A percentile compares a stretch with the other conserved stretches of the same genome.
Evolutionary conservation across 257 asterid genomes (phyloP).

Genomic region (Solanum boliviense): DNA sequence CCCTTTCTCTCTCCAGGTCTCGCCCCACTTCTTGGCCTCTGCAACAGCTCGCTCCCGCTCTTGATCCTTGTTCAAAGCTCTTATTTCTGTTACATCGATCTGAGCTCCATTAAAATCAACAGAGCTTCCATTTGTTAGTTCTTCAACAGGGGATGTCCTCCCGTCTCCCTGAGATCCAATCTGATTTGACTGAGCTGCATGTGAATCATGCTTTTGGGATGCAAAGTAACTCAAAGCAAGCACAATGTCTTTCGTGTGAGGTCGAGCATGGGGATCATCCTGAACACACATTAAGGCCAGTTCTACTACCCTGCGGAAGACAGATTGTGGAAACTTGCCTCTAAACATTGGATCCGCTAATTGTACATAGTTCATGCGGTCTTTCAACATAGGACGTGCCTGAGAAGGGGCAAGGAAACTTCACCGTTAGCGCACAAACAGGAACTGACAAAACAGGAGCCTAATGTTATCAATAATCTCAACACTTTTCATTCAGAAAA

Average conservation of each 20-base stretch:
- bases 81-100: neutral
- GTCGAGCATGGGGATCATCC: constrained; percentile 14
- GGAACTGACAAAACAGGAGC: neutral
- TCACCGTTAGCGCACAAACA: neutral
- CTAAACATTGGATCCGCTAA: constrained; percentile 23
- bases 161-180: neutral
- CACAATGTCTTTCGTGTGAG: constrained; percentile 22
- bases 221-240: constrained; percentile 12
- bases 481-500: neutral
- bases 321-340: constrained; percentile 13
- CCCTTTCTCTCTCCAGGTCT: constrained; percentile 27
- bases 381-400: constrained; percentile 32
- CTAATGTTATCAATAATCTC: neutral
- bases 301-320: constrained; percentile 18
- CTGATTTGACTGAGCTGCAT: neutral
- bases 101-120: neutral
- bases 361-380: constrained; percentile 5
- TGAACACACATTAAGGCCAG: constrained; percentile 26
- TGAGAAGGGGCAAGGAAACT: neutral
- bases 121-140: neutral
- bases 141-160: neutral
- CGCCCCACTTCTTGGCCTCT: constrained; percentile 50
- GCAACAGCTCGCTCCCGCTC: constrained; percentile 39
- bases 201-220: neutral
- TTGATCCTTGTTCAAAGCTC: neutral